phyloP scores from a whole-genome alignment of 257 asterid species.

The Rehmannia glutinosa region DNA sequence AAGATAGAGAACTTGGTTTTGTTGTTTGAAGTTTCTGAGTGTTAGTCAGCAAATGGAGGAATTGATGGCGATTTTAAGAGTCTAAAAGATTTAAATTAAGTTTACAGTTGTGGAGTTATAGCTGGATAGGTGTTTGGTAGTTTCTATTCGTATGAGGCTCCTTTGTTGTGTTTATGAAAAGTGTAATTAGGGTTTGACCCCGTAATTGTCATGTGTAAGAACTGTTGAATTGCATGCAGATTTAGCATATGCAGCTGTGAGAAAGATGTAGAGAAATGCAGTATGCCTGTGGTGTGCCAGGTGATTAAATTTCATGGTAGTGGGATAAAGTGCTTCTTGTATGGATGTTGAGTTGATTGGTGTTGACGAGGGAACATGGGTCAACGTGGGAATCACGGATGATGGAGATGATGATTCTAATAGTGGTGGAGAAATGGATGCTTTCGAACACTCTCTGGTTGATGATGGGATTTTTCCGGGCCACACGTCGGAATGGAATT shows the following conservation, averaged over 20 bases:
- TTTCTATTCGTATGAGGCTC: no score
- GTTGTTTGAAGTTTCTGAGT: slow-evolving; percentile 7
- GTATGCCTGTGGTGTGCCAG: slow-evolving; percentile 11
- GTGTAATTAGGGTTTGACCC: background rate
- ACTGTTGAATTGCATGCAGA: slow-evolving; percentile 24
- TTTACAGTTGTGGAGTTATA: background rate
- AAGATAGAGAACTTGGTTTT: background rate
- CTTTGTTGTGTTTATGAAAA: no score
- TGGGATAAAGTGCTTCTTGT: slow-evolving; percentile 23
- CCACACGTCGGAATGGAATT: slow-evolving; percentile 76
- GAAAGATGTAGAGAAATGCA: slow-evolving; percentile 4
- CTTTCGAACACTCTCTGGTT: slow-evolving; percentile 29
- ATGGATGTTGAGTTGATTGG: slow-evolving; percentile 46
- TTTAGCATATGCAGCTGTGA: slow-evolving; percentile 15
- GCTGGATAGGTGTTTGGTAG: no score
- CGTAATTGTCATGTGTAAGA: slow-evolving; percentile 1
- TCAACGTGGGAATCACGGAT: slow-evolving; percentile 40
- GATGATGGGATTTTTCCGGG: slow-evolving; percentile 36
- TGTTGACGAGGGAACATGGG: slow-evolving; percentile 38
- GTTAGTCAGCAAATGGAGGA: slow-evolving; percentile 8
- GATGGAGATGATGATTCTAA: slow-evolving; percentile 50
- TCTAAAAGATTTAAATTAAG: background rate
- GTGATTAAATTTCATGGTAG: slow-evolving; percentile 18
- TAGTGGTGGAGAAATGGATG: slow-evolving; percentile 38
- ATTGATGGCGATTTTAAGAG: background rate